Base-by-base conservation (phyloP, 345 rosid species). In the Iberis pinnata region DNA sequence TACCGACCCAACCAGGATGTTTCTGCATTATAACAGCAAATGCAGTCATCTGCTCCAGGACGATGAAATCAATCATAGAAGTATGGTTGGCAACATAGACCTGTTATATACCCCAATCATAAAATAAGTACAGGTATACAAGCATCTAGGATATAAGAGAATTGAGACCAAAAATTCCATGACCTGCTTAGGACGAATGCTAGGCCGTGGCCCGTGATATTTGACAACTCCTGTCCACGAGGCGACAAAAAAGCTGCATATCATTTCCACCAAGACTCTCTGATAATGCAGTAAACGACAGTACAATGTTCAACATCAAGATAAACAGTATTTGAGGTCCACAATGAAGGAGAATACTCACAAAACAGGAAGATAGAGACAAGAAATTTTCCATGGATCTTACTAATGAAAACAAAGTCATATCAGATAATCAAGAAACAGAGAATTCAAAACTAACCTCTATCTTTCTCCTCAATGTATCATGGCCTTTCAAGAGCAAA, bases 1-100 rank as follows among this genome's bases (percentile, higher is more conserved):
- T 70, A 84, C 99, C 99, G 79, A 88, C 97, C 99, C 99, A 93
- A 56, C 99, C 99, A 71, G 99, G 99, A 79, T 93, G 99, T 68
- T 93, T 93, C 70, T 93, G 99, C 99, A 93, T 88, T 46, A 93
- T 93, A 60, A 88, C 96, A 54, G 99, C 89, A 69, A 93, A 88
- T 63, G 97, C 90, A 19, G 92, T 88, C 97, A 93, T 86, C 75
- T 93, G 97, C 69, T 88, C 99, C 55, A 88, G 63, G 79, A 93
- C 32, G 61, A 93, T 74, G 74, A 93, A 93, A 78, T 93, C 99
- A 50, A 93, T 93, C 99, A 93, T 88, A 57, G 99, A 93, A 62
- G 99, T 93, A 70, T 93, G 99, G 70, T 93, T 88, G 76, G 95
- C 95, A 51, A 88, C 99, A 73, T 71, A 93, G 38, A 86, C 97